Conservation (phyloP, 345 rosid genomes). For the Capsella bursapastoris region DNA sequence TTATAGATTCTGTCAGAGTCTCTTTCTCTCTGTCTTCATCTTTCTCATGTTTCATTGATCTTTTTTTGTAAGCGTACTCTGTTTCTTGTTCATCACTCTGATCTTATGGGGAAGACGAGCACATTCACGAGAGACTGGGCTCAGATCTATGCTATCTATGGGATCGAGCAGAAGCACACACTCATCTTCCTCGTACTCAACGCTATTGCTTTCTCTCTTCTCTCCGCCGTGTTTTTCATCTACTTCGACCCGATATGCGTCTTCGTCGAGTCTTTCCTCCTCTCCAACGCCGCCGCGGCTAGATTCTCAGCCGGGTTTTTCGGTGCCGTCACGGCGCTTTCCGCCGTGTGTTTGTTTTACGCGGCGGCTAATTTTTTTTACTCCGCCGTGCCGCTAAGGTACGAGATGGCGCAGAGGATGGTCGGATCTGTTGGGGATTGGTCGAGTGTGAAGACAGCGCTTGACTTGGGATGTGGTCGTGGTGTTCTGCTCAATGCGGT, state of each 20-base stretch:
- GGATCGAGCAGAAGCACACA: slow-evolving; percentile 91
- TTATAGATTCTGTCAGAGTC: slow-evolving; percentile 38
- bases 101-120: slow-evolving; percentile 46
- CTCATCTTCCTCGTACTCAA: slow-evolving; percentile 67
- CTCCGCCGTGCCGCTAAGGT: slow-evolving; percentile 76
- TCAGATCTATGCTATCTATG: slow-evolving; percentile 95
- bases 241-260: slow-evolving; percentile 69
- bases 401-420: slow-evolving; percentile 93
- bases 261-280: slow-evolving; percentile 48
- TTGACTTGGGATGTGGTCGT: slow-evolving; percentile 94
- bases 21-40: slow-evolving; percentile 29
- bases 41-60: slow-evolving; percentile 23
- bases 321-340: slow-evolving; percentile 72
- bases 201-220: slow-evolving; percentile 69
- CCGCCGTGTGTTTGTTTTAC: slow-evolving; percentile 72
- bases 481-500: slow-evolving; percentile 89
- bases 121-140: slow-evolving; percentile 62
- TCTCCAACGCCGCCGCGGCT: slow-evolving; percentile 54
- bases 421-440: slow-evolving; percentile 82
- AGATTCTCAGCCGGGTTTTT: slow-evolving; percentile 80
- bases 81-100: slow-evolving; percentile 18
- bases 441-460: slow-evolving; percentile 87
- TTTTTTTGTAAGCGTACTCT: slow-evolving; percentile 32
- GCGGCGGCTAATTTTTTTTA: slow-evolving; percentile 86
- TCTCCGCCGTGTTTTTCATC: slow-evolving; percentile 67